Evolutionary conservation across 495 filamentous ascomycete species (phyloP), one percentile per base, ranked within the genome.

Genomic region (Penicillium subrubescens): DNA sequence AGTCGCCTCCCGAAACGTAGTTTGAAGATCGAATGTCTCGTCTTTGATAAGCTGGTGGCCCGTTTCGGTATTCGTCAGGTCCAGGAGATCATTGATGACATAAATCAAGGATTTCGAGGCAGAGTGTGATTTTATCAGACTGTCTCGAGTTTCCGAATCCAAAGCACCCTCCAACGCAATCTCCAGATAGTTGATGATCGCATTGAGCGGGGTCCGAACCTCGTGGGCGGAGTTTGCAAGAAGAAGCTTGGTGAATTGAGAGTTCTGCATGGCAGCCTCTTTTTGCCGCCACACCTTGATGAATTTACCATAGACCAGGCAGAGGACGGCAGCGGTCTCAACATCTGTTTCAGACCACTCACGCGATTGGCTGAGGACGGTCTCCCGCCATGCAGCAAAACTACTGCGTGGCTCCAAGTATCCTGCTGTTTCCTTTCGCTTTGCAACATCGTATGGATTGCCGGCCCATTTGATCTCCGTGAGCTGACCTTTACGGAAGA

Each of bases 71-170:
- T 96, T 94, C 27, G 94, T 97, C 17, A 98, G 82, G 73, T 98
- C 94, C 2, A 98, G 83, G 1, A 98, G 83, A 72, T 98, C 94
- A 67, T 98, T 98, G 71, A 98, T 97, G 10, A 96, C 93, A 75
- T 95, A 97, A 17, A 98, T 94, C 14, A 97, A 79, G 1, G 92
- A 96, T 73, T 96, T 97, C 1, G 94, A 98, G n/a, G 94, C 94
- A 12, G 93, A 96, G 69, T 98, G 72, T 8, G 77, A 81, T 43
- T 78, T 90, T 8, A 90, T 86, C 31, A 98, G 81, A 65, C 96
- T 96, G 19, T 97, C 94, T 29, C 94, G 83, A 1, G 92, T 97
- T 64, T 97, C 94, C 10, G 82, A 74, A 68, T 97, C 93, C 2
- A 97, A 81, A 0, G 86, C 77, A 2, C 92, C 92, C 74, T 98